Evolutionary conservation across 345 rosid genomes (phyloP), one percentile per base, ranked within the genome.

Genomic region (Trapa bicornis): DNA sequence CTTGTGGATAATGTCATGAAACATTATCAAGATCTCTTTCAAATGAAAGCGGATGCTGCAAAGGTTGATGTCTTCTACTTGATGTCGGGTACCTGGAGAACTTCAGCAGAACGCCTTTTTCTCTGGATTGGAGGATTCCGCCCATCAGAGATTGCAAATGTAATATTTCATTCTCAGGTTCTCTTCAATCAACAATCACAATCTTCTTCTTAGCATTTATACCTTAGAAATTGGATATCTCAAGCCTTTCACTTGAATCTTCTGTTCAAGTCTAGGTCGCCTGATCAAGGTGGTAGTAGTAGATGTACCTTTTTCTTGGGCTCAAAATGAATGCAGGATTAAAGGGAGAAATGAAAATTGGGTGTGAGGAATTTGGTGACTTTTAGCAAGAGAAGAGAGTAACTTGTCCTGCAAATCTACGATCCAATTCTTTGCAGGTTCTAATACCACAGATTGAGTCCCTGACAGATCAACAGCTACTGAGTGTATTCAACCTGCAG

Each of bases 51-150:
- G 4, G 83, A 81, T 60, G 94, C 86, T 47, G 88, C 98, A 0
- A 91, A 77, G 77, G 90, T 82, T 3, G 98, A 92, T 73, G 90
- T 92, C 73, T 87, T 89, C 83, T 86, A 84, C 80, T 72, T 92
- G 79, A 79, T 87, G 64, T 92, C 96, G 0, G 96, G 98, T 37
- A 85, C 76, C 47, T 89, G 98, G 98, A 78, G 87, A 72, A 89
- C 94, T 15, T 79, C 96, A 3, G 81, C 86, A 0, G 96, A 92
- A 50, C 82, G 88, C 37, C 83, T 92, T 65, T 89, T 86, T 47
- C 90, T 84, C 45, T 92, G 97, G 93, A 88, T 89, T 36, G 98
- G 95, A 67, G 96, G 96, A 8, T 92, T 89, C 62, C 92, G 98
- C 13, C 98, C 98, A 15, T 92, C 96, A 6, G 91, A 87, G 66